These are phyloP conservation scores for Fusarium sp. DNA, from an alignment of 2,329 filamentous ascomycete genomes.

Conservation along the genomic window DNA sequence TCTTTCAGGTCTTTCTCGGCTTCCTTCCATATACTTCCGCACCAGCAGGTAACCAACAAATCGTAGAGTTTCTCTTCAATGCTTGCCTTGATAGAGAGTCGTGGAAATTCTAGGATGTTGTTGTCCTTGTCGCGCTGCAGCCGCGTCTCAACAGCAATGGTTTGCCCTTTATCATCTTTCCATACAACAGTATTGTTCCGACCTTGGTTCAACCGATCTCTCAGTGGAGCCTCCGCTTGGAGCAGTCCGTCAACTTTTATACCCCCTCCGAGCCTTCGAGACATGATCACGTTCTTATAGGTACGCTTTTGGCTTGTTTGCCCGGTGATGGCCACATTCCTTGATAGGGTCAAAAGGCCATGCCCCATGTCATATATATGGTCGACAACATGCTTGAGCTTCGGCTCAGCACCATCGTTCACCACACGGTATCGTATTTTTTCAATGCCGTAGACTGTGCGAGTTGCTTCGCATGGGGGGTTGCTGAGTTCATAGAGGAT, in stretches of 20 bases:
- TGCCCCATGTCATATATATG: conserved; percentile 51
- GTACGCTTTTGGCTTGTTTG: conserved; percentile 40
- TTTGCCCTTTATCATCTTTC: conserved; percentile 40
- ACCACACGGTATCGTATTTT: conserved; percentile 47
- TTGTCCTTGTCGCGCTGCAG: conserved; percentile 39
- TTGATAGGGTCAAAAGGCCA: conserved; percentile 17
- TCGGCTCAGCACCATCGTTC: conserved; percentile 22
- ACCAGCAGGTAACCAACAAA: conserved; percentile 50
- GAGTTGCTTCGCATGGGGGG: conserved; percentile 36
- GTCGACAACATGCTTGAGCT: conserved; percentile 40
- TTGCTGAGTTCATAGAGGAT: conserved; percentile 48
- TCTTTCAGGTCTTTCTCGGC: conserved; percentile 42
- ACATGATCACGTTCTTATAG: conserved; percentile 38
- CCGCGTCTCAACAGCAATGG: conserved; percentile 47
- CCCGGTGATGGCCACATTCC: conserved; percentile 38
- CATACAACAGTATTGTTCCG: conserved; percentile 42
- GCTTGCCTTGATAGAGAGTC: conserved; percentile 39
- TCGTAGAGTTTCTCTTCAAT: conserved; percentile 49
- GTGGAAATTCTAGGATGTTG: conserved; percentile 32
- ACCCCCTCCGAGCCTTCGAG: conserved; percentile 31
- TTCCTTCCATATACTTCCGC: conserved; percentile 49
- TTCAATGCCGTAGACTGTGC: conserved; percentile 42
- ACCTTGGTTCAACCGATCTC: conserved; percentile 42
- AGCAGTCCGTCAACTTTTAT: conserved; percentile 45
- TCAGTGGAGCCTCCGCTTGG: conserved; percentile 36